Conservation (phyloP, 495 filamentous ascomycete genomes). For the Margaritispora aquatica region DNA sequence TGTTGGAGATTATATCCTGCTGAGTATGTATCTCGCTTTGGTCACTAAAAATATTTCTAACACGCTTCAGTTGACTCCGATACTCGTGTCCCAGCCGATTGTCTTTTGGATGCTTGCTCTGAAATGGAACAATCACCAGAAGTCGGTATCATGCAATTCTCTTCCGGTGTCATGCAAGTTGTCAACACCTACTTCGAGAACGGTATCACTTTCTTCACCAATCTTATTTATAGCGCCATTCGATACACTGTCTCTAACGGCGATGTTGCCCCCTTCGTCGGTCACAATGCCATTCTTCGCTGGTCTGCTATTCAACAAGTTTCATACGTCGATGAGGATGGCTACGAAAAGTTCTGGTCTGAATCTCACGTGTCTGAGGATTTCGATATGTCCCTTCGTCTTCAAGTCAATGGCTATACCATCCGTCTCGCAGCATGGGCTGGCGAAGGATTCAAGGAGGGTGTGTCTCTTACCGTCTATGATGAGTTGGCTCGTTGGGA, state of each 20-base stretch:
- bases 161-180: constrained; percentile 78
- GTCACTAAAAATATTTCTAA: constrained; percentile 17
- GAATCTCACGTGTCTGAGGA: constrained; percentile 78
- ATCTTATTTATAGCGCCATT: constrained; percentile 76
- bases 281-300: constrained; percentile 73
- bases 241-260: constrained; percentile 73
- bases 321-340: constrained; percentile 59
- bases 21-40: constrained; percentile 29
- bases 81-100: constrained; percentile 68
- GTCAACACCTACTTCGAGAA: constrained; percentile 67
- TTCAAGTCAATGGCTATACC: constrained; percentile 66
- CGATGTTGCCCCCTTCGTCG: constrained; percentile 75
- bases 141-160: constrained; percentile 77
- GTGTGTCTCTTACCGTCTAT: constrained; percentile 79
- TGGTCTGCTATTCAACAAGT: constrained; percentile 77
- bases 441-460: constrained; percentile 75
- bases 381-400: constrained; percentile 78
- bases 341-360: constrained; percentile 78
- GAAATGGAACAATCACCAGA: constrained; percentile 78
- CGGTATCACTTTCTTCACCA: constrained; percentile 80
- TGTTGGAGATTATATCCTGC: constrained; percentile 72
- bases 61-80: constrained; percentile 59
- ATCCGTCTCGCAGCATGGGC: constrained; percentile 70
- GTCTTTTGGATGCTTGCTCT: constrained; percentile 67
- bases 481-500: constrained; percentile 81